Percentiles rank a stretch among this genome's conserved stretches.
Conservation (phyloP, 1,139 yeast species). For the Lodderomyces metapsilosis region DNA sequence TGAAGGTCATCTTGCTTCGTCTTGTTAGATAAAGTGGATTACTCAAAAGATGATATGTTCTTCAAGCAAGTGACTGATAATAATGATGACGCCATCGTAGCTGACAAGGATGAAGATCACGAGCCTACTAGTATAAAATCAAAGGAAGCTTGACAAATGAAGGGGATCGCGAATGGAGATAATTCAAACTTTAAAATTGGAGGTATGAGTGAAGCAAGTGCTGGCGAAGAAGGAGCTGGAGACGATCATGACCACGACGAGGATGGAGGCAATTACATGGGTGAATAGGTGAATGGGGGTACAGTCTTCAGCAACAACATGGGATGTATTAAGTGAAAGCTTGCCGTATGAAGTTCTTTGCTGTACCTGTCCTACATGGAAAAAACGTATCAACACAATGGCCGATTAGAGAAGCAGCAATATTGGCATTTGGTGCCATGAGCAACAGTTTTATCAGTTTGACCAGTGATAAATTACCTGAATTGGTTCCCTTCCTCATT, state of each 20-base stretch:
- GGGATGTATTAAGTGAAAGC: constrained; percentile 73
- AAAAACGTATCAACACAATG: constrained; percentile 69
- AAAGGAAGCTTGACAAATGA: constrained; percentile 53
- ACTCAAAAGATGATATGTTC: constrained; percentile 77
- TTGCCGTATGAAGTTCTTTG: constrained; percentile 66
- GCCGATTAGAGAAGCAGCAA: constrained; percentile 92
- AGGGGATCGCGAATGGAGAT: constrained; percentile 7
- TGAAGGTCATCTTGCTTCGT: constrained; percentile 70
- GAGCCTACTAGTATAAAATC: constrained; percentile 72
- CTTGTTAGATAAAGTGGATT: constrained; percentile 79
- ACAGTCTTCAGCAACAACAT: constrained; percentile 91
- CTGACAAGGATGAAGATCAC: constrained; percentile 85
- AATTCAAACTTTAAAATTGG: constrained; percentile 13
- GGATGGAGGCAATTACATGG: constrained; percentile 57
- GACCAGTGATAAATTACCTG: constrained; percentile 71
- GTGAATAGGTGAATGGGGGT: constrained; percentile 79
- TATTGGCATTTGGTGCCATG: constrained; percentile 92
- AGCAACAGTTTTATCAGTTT: constrained; percentile 82
- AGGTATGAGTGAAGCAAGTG: constrained; percentile 5
- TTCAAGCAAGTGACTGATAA: constrained; percentile 69
- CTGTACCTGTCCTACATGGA: constrained; percentile 75
- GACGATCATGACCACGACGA: constrained; percentile 32
- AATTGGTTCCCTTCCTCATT: constrained; percentile 82
- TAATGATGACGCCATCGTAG: constrained; percentile 63
- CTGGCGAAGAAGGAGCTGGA: not conserved